Conservation (phyloP, 1,284 basidiomycete species). For the Crocinoboletus sp. region DNA sequence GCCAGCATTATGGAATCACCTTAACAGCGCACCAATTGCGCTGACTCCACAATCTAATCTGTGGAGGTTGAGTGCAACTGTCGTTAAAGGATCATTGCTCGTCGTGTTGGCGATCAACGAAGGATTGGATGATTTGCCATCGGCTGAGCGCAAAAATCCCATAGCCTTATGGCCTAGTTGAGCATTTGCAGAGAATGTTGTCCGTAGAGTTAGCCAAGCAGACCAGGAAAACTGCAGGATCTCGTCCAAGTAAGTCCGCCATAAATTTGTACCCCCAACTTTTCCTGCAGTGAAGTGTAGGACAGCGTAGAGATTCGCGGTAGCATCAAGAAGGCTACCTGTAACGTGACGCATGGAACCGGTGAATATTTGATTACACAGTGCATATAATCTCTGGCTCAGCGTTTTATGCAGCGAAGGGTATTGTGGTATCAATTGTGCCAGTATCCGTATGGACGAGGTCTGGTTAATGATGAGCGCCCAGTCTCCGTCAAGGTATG, state of each 20-base stretch:
- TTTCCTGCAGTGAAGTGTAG: slow-evolving; percentile 73
- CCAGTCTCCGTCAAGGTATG: background rate
- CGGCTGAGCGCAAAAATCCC: slow-evolving; percentile 1
- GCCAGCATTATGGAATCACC: slow-evolving; percentile 29
- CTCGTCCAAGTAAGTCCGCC: slow-evolving; percentile 70
- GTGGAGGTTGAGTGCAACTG: slow-evolving; percentile 55
- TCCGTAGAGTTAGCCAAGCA: slow-evolving; percentile 52
- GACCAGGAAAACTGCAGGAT: slow-evolving; percentile 58
- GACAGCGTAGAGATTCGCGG: slow-evolving; percentile 53
- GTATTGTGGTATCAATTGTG: slow-evolving; percentile 57
- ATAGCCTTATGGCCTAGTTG: slow-evolving; percentile 14
- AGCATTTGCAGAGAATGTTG: slow-evolving; percentile 43
- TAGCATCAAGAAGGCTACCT: slow-evolving; percentile 42
- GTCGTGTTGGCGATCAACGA: slow-evolving; percentile 9
- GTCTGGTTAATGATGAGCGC: slow-evolving; percentile 38
- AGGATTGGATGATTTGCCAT: slow-evolving; percentile 11
- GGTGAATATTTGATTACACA: slow-evolving; percentile 52
- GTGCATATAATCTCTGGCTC: slow-evolving; percentile 43
- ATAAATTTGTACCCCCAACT: slow-evolving; percentile 61
- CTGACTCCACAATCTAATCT: slow-evolving; percentile 51
- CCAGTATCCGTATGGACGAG: slow-evolving; percentile 47
- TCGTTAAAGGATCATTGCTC: slow-evolving; percentile 36
- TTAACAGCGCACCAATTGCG: slow-evolving; percentile 51
- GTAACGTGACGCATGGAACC: slow-evolving; percentile 46
- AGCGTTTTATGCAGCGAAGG: slow-evolving; percentile 59